Base-by-base conservation (phyloP, 441 rosid species). In the Lepidium campestre region DNA sequence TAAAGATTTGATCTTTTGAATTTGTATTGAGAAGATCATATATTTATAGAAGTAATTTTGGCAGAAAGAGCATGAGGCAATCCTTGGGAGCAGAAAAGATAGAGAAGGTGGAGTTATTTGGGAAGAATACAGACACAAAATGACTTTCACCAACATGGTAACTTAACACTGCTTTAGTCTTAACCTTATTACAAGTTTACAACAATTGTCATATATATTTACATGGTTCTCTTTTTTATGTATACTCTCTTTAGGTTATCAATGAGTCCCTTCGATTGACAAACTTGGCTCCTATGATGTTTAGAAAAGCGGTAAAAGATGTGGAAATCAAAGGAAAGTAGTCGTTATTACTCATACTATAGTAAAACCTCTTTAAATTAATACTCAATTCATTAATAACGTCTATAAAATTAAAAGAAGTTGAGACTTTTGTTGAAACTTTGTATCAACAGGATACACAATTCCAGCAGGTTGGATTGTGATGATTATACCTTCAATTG, bases 401-500 rank as follows among this genome's bases (percentile, higher is more conserved):
- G n/a, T n/a, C n/a, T n/a, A n/a, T n/a, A n/a, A n/a, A n/a, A n/a
- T n/a, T n/a, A n/a, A 25, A 27, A n/a, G 7, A n/a, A n/a, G 17
- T n/a, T 40, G 5, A n/a, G 0, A n/a, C 6, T 40, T 5, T 27
- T 27, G 31, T 27, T 27, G 7, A n/a, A 40, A 40, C 5, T 40
- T 5, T 14, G 18, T 40, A 40, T 27, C 6, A 40, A 29, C 36
- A 59, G 65, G 65, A 41, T 60, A 60, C 8, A 60, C 40, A 0
- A 60, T 42, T 42, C 65, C 65, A 5, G 40, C 40, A 2, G 53
- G 65, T 45, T 60, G 65, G 53, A 10, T 60, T 2, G 65, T 60
- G 18, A 13, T 17, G 14, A 36, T 60, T 29, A 36, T 22, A 6
- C 65, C 65, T 9, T 4, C 53, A 45, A 6, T 44, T 6, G 48